Conservation (phyloP, 2,329 filamentous ascomycete species). For the Alternaria hordeiaustralica region DNA sequence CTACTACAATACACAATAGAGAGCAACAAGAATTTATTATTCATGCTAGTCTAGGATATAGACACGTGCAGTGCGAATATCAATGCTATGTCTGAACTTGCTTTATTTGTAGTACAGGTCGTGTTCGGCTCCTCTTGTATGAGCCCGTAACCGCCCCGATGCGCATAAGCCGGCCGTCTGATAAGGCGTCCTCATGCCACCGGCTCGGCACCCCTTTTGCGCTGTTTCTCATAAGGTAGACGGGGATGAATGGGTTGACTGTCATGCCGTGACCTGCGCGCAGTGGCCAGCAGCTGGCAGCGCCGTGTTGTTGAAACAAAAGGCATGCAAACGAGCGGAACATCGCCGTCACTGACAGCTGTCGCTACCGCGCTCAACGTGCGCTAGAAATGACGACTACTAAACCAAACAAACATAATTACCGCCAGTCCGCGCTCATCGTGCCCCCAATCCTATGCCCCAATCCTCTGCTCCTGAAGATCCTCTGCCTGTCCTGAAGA, state of each 20-base stretch:
- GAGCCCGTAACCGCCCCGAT: conserved; percentile 13
- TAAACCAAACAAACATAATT: conserved; percentile 8
- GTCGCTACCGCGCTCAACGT: not conserved
- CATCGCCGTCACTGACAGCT: conserved; percentile 11
- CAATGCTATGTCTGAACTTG: not conserved
- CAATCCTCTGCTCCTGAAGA: not conserved
- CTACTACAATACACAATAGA: not conserved
- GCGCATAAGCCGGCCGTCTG: conserved; percentile 6
- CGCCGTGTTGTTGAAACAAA: conserved; percentile 20
- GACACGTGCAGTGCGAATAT: not conserved
- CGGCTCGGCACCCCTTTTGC: conserved; percentile 3
- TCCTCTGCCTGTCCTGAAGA: conserved; percentile 1
- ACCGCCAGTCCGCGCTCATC: not conserved
- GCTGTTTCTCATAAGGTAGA: conserved; percentile 11
- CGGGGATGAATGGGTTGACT: conserved; percentile 5
- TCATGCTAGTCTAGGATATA: not conserved
- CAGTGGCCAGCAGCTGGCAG: conserved; percentile 12
- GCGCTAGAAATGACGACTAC: not conserved
- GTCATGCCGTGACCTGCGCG: conserved; percentile 9
- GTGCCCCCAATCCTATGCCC: not conserved
- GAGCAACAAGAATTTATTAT: not conserved
- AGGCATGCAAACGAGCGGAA: conserved; percentile 20
- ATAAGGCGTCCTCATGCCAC: conserved; percentile 2
- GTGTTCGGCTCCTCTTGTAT: not conserved
- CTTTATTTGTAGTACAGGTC: not conserved